Base-by-base conservation (phyloP, 768 basidiomycete species). In the Leucocoprinus sp. region DNA sequence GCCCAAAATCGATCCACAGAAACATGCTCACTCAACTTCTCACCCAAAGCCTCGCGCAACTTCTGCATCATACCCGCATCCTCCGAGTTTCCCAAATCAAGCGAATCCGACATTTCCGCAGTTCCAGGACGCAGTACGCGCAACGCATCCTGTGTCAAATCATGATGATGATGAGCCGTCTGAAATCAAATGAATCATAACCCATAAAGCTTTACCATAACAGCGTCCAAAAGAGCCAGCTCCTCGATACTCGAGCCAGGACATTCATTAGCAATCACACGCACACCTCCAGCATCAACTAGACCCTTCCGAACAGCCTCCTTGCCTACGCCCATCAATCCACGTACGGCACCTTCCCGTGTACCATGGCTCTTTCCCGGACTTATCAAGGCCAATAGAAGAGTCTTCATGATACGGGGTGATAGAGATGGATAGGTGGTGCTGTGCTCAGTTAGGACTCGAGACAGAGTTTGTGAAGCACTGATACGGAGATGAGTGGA, bases 391-490 rank as follows among this genome's bases (percentile, higher is more conserved):
- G 93, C 91, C 8, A 93, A 74, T 3, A 96, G 72, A 2, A 98
- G 79, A 0, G 95, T 96, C 60, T 96, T 96, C 72, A 93, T 89
- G 38, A 97, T 84, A 11, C 95, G 84, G 22, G 87, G 82, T 1
- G 85, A 80, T 11, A 93, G 76, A 0, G 84, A 82, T 0, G 91
- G 88, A 61, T 93, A 93, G 3, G 90, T 89, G n/a, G 85, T 84
- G 0, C 84, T 82, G 54, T 91, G 87, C 51, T 82, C 82, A 0
- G 80, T 82, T 51, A 92, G 70, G 2, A 97, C 68, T 48, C 82
- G 81, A 2, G 88, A 82, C 0, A 99, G 75, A 0, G 89, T 89
- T 51, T 92, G 83, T 1, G 92, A 77, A 3, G 95, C 88, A 4
- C 78, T 73, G 2, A 78, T 84, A 28, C 95, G 85, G 26, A 96